Evolutionary conservation across 352 stramenopile genomes (phyloP), one percentile per base, ranked within the genome.

Genomic region (Pythium rhizo-oryzae): DNA sequence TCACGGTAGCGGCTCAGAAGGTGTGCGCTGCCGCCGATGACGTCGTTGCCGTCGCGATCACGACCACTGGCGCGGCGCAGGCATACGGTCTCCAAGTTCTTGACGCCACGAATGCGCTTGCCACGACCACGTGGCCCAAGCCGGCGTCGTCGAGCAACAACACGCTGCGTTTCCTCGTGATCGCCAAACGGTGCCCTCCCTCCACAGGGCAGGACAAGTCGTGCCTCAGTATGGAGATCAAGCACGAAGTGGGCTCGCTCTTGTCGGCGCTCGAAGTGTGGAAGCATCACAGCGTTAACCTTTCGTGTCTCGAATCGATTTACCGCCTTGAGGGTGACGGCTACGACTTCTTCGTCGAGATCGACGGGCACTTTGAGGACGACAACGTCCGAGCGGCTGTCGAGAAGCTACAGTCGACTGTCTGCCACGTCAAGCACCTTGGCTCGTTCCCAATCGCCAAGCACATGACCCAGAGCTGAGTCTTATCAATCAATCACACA

Each of bases 291-390:
- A 71, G 67, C 23, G 84, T 97, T 62, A 97, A 96, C 62, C 71
- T 97, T 54, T 92, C 81, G 56, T 89, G 86, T 46, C 78, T 97
- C 41, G 89, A 97, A 70, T 94, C 85, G n/a, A 93, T 96, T 52
- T 93, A 93, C 56, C 85, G 87, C 8, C 66, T 84, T 52, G 79
- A 91, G 19, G 65, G 85, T 43, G 78, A 81, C 19, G 87, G 89
- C 46, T 96, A 92, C 62, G 86, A 93, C 62, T 96, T 96, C 57
- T 96, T 96, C 52, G 76, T 95, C 33, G 87, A 97, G 70, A 84
- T 95, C 43, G 67, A 86, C 43, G 88, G 85, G 39, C 85, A 96
- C 62, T 80, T 87, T 56, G 80, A 94, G 52, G 86, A 96, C 59
- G 53, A 56, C 5, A 85, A 89, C 46, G 81, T 94, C 23, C 71